Conservation (phyloP, 441 rosid species). For the Populus tomentosa region DNA sequence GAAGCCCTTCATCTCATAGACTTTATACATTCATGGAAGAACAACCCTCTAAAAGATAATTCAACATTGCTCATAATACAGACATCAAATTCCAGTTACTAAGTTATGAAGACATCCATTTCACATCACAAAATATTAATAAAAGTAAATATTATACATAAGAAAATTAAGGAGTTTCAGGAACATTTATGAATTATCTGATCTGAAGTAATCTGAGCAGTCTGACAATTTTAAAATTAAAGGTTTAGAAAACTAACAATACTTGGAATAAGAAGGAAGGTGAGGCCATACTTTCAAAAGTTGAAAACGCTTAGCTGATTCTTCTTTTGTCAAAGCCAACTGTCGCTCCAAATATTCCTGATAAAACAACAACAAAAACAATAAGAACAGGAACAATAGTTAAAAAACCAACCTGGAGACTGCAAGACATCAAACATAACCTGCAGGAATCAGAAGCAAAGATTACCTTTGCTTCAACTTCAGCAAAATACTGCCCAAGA, state of each 20-base stretch:
- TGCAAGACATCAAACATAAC: background rate
- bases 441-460: background rate
- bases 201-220: background rate
- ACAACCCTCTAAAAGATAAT: background rate
- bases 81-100: background rate
- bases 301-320: conserved; percentile 55
- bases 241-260: background rate
- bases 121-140: background rate
- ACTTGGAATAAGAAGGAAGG: conserved; percentile 7
- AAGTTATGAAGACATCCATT: background rate
- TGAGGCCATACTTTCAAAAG: conserved; percentile 51
- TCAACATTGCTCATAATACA: background rate
- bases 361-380: background rate
- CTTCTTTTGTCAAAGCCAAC: conserved; percentile 78
- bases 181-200: too few relatives aligned
- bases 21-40: background rate
- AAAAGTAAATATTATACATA: background rate
- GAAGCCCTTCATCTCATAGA: background rate
- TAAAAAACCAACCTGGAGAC: background rate
- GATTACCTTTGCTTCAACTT: conserved; percentile 91
- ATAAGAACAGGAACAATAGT: background rate
- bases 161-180: background rate
- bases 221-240: background rate
- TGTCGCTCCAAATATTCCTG: conserved; percentile 85
- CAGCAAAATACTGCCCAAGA: conserved; percentile 96